Evolutionary conservation across 2,329 filamentous ascomycete species (phyloP).

Genomic region (Chaetothyriales sp.): DNA sequence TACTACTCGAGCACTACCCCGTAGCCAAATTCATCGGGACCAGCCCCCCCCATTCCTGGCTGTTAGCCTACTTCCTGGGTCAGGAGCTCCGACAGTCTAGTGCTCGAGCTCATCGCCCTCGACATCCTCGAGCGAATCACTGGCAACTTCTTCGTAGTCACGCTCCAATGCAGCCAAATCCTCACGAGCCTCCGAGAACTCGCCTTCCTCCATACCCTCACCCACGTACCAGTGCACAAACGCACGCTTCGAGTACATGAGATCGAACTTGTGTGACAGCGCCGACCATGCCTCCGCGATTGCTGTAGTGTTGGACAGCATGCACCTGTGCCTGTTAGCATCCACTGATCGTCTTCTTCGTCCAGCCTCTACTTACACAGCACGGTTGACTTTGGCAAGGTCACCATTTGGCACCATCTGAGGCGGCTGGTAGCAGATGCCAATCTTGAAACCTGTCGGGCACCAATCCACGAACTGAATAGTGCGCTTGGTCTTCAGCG

Average conservation of each 20-base stretch:
- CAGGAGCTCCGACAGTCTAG: slow-evolving; percentile 35
- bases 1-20: neutral
- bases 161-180: slow-evolving; percentile 95
- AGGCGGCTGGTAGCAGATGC: slow-evolving; percentile 98
- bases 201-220: slow-evolving; percentile 99
- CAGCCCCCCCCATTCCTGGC: neutral
- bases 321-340: slow-evolving; percentile 48
- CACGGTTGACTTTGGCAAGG: slow-evolving; percentile 92
- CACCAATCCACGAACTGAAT: slow-evolving; percentile 99
- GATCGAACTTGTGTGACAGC: slow-evolving; percentile 94
- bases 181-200: slow-evolving; percentile 98
- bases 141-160: slow-evolving; percentile 96
- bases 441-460: slow-evolving; percentile 99
- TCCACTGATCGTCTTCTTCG: neutral
- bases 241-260: slow-evolving; percentile 99
- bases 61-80: neutral
- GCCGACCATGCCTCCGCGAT: slow-evolving; percentile 97
- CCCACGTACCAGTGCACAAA: slow-evolving; percentile 99
- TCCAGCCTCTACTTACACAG: slow-evolving; percentile 55
- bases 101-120: slow-evolving; percentile 82
- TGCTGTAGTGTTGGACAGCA: slow-evolving; percentile 86
- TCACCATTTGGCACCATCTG: slow-evolving; percentile 94
- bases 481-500: slow-evolving; percentile 97
- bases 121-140: slow-evolving; percentile 79
- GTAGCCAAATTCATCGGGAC: neutral